Percentiles rank a stretch among this genome's conserved stretches.
Conservation (phyloP, 305 asterid genomes). For the Plantago rigida region DNA sequence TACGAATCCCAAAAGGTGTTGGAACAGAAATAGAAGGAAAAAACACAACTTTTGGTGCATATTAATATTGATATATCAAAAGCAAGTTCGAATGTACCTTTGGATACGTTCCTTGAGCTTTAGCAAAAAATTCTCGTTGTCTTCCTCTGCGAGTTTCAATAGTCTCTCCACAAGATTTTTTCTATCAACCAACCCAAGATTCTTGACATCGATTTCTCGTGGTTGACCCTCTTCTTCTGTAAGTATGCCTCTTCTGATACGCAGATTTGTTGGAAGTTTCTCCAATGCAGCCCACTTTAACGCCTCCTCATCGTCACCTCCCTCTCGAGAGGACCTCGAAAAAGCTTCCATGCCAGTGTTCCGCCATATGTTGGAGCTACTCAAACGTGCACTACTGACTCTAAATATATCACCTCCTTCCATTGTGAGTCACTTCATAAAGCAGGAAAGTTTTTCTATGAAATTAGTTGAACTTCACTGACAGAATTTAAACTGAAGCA, state of each 20-base stretch:
- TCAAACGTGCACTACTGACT: conserved; percentile 55
- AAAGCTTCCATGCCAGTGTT: conserved; percentile 59
- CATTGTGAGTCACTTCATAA: conserved; percentile 34
- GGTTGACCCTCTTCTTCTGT: conserved; percentile 49
- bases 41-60: not conserved
- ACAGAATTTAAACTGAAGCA: conserved; percentile 19
- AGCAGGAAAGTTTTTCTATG: not conserved
- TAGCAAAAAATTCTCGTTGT: conserved; percentile 69
- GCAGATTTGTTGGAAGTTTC: conserved; percentile 67
- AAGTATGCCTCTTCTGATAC: conserved; percentile 65
- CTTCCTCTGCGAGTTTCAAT: conserved; percentile 62
- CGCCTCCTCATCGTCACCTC: conserved; percentile 72
- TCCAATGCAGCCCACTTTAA: conserved; percentile 87
- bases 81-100: conserved; percentile 35
- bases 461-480: conserved; percentile 20
- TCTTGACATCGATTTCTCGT: conserved; percentile 54
- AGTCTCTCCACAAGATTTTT: conserved; percentile 66
- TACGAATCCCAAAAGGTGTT: not conserved
- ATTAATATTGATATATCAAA: not conserved
- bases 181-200: conserved; percentile 57
- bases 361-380: conserved; percentile 77
- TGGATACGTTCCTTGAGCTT: conserved; percentile 68
- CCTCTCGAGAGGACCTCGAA: conserved; percentile 54
- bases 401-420: conserved; percentile 55
- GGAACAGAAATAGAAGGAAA: not conserved